phyloP scores from a whole-genome alignment of 2,329 filamentous ascomycete genomes.

The Fonsecaea monophora region DNA sequence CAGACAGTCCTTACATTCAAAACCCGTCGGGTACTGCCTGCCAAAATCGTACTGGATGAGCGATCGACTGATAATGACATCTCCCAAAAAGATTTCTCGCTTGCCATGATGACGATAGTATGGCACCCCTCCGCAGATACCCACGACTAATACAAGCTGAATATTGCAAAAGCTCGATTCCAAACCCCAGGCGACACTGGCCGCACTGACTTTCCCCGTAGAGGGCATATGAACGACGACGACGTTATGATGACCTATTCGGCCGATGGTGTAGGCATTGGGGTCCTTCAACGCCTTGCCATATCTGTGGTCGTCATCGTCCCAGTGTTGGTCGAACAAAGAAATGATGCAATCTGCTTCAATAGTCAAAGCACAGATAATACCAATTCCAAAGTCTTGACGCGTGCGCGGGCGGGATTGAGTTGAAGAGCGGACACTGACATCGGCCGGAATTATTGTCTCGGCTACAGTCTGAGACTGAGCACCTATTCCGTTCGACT shows the following conservation, averaged over 20 bases:
- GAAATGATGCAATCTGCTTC: background rate
- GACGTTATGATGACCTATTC: slow-evolving; percentile 10
- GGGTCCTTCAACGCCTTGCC: slow-evolving; percentile 8
- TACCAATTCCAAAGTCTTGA: slow-evolving; percentile 10
- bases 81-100: slow-evolving; percentile 42
- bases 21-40: background rate
- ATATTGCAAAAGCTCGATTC: slow-evolving; percentile 46
- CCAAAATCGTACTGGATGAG: slow-evolving; percentile 13
- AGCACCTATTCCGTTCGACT: too few species aligned
- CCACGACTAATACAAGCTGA: slow-evolving; percentile 48
- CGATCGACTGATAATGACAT: slow-evolving; percentile 43
- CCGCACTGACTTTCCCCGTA: slow-evolving; percentile 41
- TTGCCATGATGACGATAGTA: background rate
- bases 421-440: too few species aligned
- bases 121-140: slow-evolving; percentile 52
- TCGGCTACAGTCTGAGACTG: too few species aligned
- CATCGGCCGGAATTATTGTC: too few species aligned
- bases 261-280: slow-evolving; percentile 9
- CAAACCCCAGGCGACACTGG: slow-evolving; percentile 41
- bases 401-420: too few species aligned
- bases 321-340: slow-evolving; percentile 14
- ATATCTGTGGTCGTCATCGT: background rate
- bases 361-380: slow-evolving; percentile 9
- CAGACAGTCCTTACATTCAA: background rate
- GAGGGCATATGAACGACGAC: slow-evolving; percentile 37